phyloP scores from a whole-genome alignment of 495 filamentous ascomycete genomes.

The Coniosporium apollinis region DNA sequence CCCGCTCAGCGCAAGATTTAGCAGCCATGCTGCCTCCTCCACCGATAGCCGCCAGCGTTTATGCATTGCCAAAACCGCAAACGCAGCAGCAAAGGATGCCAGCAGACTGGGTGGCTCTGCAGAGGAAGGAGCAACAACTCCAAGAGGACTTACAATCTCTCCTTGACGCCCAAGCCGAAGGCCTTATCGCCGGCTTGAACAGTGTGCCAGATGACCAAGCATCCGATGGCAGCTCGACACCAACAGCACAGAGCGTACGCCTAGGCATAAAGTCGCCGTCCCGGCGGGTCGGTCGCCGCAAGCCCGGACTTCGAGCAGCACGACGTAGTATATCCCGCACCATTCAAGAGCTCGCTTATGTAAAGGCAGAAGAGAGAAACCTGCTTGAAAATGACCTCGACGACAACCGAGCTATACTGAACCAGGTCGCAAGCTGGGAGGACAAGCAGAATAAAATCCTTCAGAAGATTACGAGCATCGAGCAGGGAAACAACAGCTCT shows the following conservation, averaged over 20 bases:
- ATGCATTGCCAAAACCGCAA: constrained; percentile 2
- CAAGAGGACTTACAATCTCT: constrained; percentile 62
- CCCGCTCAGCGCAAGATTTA: constrained; percentile 4
- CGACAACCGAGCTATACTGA: constrained; percentile 40
- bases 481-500: constrained; percentile 25
- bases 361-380: constrained; percentile 55
- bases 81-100: constrained; percentile 7
- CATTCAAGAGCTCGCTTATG: constrained; percentile 52
- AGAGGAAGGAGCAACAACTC: constrained; percentile 41
- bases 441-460: constrained; percentile 32
- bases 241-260: constrained; percentile 23
- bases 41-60: constrained; percentile 12
- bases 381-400: constrained; percentile 39
- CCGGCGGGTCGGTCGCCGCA: constrained; percentile 39
- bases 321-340: constrained; percentile 51
- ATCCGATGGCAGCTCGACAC: constrained; percentile 34
- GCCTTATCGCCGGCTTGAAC: constrained; percentile 40
- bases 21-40: constrained; percentile 12
- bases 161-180: constrained; percentile 72
- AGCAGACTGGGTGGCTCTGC: constrained; percentile 23
- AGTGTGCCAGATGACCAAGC: constrained; percentile 20
- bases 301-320: constrained; percentile 46
- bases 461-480: constrained; percentile 32
- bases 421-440: constrained; percentile 43
- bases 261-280: constrained; percentile 12